Evolutionary conservation across 805 yeast species (phyloP), one percentile per base, ranked within the genome.

Genomic region (Ogataea siamensis): DNA sequence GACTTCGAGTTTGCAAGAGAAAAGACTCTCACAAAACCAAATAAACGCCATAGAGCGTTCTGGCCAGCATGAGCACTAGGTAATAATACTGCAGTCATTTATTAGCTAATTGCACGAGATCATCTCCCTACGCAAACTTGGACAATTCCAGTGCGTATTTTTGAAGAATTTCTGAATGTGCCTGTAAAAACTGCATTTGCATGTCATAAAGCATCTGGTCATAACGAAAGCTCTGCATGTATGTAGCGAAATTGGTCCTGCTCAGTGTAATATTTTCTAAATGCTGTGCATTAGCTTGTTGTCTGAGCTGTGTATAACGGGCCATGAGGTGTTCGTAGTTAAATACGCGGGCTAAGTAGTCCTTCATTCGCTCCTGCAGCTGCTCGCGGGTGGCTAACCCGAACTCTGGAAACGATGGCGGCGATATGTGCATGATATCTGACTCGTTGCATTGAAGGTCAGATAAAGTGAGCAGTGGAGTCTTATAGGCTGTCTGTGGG

Each of bases 361-460:
- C 40, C 6, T 20, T 34, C 27, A 48, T 30, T 10, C 18, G 22
- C 16, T 16, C 25, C 7, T 23, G n/a, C 8, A 22, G 28, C 7
- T 37, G 31, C 3, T 22, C 35, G n/a, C 29, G 25, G 7, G 32
- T 25, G 19, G 12, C 17, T 5, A 21, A 15, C 8, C 16, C 15
- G 16, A 31, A 19, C 29, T 32, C 26, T 7, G 44, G 41, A 10
- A 10, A 33, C 2, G 13, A 28, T 15, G 42, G 45, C 5, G 37
- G 42, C 9, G 17, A 10, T 7, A 34, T 32, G 11, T 28, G 30
- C 12, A 26, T 22, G 5, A 38, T 28, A 5, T 41, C 45, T 17
- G 39, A n/a, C 14, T 32, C 39, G 18, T 34, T 42, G 34, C 55
- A 51, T 13, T 44, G 41, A n/a, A 56, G 43, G 22, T 52, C 57